These are phyloP conservation scores for Aspergillus amoenus DNA, from an alignment of 2,329 filamentous ascomycete genomes.

Conservation along the genomic window DNA sequence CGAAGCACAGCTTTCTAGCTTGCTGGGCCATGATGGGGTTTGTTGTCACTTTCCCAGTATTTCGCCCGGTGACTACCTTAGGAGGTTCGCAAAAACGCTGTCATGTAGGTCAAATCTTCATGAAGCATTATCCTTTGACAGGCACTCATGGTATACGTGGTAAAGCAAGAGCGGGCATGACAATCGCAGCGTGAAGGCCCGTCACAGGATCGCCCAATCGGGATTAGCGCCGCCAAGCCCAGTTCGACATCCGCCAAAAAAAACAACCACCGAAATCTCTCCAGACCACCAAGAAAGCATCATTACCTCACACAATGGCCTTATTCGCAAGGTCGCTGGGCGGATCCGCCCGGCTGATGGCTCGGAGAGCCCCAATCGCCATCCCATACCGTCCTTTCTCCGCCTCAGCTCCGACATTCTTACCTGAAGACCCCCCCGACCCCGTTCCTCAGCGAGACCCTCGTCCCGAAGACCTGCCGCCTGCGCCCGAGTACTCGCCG, in stretches of 20 bases:
- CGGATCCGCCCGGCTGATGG: conserved; percentile 34
- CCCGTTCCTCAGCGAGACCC: conserved; percentile 29
- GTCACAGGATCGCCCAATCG: conserved; percentile 9
- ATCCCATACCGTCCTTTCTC: conserved; percentile 34
- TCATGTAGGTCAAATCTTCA: background rate
- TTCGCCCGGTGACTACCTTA: background rate
- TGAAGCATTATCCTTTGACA: background rate
- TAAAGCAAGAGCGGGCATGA: background rate
- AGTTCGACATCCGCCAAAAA: conserved; percentile 21
- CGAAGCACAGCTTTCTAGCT: conserved; percentile 62
- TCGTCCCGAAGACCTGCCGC: conserved; percentile 28
- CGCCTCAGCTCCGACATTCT: conserved; percentile 31
- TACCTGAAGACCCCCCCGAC: conserved; percentile 34
- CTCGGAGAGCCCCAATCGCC: conserved; percentile 30
- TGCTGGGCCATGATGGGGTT: conserved; percentile 3
- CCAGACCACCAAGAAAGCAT: conserved; percentile 20
- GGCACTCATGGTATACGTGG: background rate
- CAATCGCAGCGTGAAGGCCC: background rate
- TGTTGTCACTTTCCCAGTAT: background rate
- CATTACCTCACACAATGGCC: conserved; percentile 36
- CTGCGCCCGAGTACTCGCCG: conserved; percentile 37
- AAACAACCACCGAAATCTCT: conserved; percentile 21
- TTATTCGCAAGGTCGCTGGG: conserved; percentile 39
- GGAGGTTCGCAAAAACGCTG: background rate
- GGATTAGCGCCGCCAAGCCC: conserved; percentile 24